Conservation (phyloP, 169 alveolate species). For the Cystoisospora suis region DNA sequence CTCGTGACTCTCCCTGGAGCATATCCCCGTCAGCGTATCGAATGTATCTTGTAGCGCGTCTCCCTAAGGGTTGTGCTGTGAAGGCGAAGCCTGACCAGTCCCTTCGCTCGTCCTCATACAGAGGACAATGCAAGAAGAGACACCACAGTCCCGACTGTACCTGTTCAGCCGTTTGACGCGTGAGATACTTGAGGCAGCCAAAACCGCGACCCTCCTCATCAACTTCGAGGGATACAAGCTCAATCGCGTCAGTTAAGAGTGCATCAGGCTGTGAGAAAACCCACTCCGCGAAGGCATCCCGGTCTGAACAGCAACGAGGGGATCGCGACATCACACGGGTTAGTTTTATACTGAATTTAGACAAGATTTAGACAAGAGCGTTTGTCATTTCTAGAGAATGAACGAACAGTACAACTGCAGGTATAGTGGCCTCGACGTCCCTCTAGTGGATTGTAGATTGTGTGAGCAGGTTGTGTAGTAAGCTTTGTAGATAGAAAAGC, state of each 20-base stretch:
- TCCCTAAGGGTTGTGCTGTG: too few relatives aligned
- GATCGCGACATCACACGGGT: too few relatives aligned
- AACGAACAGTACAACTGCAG: neutral
- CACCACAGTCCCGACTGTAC: neutral
- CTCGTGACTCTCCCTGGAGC: neutral
- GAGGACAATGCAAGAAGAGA: neutral
- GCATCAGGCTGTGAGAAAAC: neutral
- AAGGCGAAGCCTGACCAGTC: neutral
- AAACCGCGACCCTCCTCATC: neutral
- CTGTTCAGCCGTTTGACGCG: neutral
- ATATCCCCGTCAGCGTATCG: neutral
- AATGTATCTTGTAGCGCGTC: too few relatives aligned
- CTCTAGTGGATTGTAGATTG: too few relatives aligned
- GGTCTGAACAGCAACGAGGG: constrained; percentile 20
- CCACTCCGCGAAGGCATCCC: constrained; percentile 20
- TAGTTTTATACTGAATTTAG: too few relatives aligned
- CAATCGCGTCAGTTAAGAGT: constrained; percentile 7
- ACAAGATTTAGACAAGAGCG: neutral
- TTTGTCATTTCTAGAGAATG: neutral
- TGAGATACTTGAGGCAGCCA: neutral
- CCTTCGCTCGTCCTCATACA: neutral
- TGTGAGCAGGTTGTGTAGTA: too few relatives aligned
- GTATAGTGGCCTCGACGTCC: too few relatives aligned
- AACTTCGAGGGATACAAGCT: neutral
- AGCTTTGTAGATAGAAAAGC: too few relatives aligned